Percentiles rank a stretch among this genome's conserved stretches.
Evolutionary conservation across 106 monocot species (phyloP).

Genomic region (Dioscorea zingiberensis): DNA sequence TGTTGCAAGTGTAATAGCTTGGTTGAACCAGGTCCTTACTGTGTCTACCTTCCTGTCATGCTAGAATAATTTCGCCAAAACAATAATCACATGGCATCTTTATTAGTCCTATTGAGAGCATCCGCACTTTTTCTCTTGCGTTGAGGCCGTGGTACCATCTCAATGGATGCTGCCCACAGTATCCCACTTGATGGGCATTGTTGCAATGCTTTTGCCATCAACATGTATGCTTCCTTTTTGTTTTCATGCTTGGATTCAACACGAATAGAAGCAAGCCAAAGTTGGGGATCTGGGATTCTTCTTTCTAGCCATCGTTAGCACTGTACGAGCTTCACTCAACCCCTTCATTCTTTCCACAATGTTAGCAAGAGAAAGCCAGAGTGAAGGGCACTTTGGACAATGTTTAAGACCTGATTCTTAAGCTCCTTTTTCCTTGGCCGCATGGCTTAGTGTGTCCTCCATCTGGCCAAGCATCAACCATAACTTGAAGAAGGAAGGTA

Average conservation of each 20-base stretch:
- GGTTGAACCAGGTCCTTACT: conserved; percentile 83
- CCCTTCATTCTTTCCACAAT: conserved; percentile 78
- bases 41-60: conserved; percentile 92
- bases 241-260: conserved; percentile 81
- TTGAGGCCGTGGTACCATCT: conserved; percentile 85
- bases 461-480: conserved; percentile 99
- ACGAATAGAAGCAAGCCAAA: conserved; percentile 90
- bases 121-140: conserved; percentile 78
- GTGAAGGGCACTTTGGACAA: conserved; percentile 63
- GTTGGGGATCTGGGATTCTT: conserved; percentile 73
- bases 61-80: conserved; percentile 90
- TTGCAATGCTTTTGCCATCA: conserved; percentile 95
- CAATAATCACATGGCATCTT: conserved; percentile 87
- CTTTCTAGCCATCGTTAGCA: conserved; percentile 83
- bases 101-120: conserved; percentile 70
- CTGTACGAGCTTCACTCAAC: conserved; percentile 78
- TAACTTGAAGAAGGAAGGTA: conserved; percentile 75
- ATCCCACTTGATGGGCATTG: conserved; percentile 93
- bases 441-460: conserved; percentile 69
- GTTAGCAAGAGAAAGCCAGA: conserved; percentile 84
- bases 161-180: conserved; percentile 84
- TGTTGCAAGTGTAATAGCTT: conserved; percentile 81
- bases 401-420: conserved; percentile 76
- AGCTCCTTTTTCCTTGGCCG: conserved; percentile 57
- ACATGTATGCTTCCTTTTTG: conserved; percentile 72